phyloP scores from a whole-genome alignment of 805 yeast species.

The Schizosaccharomyces octosporus region DNA sequence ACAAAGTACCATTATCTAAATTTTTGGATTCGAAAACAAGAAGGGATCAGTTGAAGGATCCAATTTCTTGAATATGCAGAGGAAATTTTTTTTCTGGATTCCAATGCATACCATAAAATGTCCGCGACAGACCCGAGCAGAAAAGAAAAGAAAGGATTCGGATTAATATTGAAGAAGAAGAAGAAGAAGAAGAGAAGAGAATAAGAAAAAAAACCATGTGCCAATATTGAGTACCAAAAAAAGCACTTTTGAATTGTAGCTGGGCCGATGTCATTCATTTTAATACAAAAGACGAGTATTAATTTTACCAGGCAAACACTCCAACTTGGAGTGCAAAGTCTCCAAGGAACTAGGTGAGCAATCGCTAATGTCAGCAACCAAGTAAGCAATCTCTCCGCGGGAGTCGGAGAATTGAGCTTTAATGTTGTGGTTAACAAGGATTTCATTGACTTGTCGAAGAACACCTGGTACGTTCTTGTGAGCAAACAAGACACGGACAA shows the following conservation, averaged over 20 bases:
- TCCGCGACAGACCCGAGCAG: too few relatives aligned
- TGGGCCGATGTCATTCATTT: neutral
- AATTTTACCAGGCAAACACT: conserved; percentile 71
- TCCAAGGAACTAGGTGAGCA: conserved; percentile 66
- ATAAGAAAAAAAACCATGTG: too few relatives aligned
- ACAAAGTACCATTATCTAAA: too few relatives aligned
- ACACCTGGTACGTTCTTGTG: conserved; percentile 99
- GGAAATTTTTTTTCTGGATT: too few relatives aligned
- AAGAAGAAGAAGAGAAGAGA: too few relatives aligned
- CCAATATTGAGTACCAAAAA: too few relatives aligned
- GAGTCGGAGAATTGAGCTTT: conserved; percentile 97
- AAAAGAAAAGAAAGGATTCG: too few relatives aligned
- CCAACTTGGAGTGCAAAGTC: conserved; percentile 59
- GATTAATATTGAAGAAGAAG: too few relatives aligned
- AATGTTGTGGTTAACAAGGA: conserved; percentile 79
- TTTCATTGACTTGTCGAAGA: conserved; percentile 85
- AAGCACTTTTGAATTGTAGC: neutral
- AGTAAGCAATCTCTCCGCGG: conserved; percentile 81
- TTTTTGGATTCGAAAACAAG: too few relatives aligned
- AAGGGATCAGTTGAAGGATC: too few relatives aligned
- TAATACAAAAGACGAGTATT: conserved; percentile 75
- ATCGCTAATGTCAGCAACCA: conserved; percentile 89
- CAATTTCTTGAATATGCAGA: too few relatives aligned
- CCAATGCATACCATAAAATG: too few relatives aligned
- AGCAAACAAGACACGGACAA: conserved; percentile 78